Base-by-base conservation (phyloP, 805 yeast species). In the Hyphopichia homilentoma region DNA sequence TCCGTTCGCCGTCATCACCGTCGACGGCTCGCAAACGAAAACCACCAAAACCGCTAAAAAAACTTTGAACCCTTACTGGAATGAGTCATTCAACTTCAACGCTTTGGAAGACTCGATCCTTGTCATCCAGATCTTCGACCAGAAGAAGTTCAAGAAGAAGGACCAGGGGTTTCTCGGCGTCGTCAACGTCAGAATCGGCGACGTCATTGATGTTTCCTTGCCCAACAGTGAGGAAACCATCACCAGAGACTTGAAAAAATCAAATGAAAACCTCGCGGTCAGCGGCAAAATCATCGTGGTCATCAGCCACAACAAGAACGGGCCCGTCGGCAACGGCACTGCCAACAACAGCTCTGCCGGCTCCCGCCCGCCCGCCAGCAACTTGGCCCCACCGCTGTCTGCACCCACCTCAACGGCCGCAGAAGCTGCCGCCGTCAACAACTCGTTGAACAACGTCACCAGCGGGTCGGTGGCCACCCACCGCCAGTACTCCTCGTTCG, bases 161-260 rank as follows among this genome's bases (percentile, higher is more conserved):
- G 98, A 93, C 57, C 99, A 93, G 61, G 99, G 99, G 4, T 93
- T 93, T 49, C 68, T 93, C 33, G 99, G 99, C 36, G 97, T 93
- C 13, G 93, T 93, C 40, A 93, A 93, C 57, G 75, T 93, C 32
- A 73, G 94, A 44, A 76, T 93, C 19, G 90, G 90, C 26, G 97
- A 93, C 57, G 87, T 85, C 18, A 75, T 90, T 36, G 94, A 88
- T 54, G 68, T 81, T 34, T 65, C 63, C 34, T 47, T 69, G 60
- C 55, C 57, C 17, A 54, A 39, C 39, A 55, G 66, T 24, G 89
- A 83, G 55, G 96, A 89, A 59, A 90, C 97, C 38, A 80, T 90
- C 37, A 89, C 97, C 1, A 79, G 95, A 50, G 96, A 88, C 48
- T 72, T 93, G 55, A 89, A 88, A 49, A 83, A 84, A 58, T 84